These are phyloP conservation scores for Cytospora leucostoma DNA, from an alignment of 2,329 filamentous ascomycete species.

Conservation along the genomic window DNA sequence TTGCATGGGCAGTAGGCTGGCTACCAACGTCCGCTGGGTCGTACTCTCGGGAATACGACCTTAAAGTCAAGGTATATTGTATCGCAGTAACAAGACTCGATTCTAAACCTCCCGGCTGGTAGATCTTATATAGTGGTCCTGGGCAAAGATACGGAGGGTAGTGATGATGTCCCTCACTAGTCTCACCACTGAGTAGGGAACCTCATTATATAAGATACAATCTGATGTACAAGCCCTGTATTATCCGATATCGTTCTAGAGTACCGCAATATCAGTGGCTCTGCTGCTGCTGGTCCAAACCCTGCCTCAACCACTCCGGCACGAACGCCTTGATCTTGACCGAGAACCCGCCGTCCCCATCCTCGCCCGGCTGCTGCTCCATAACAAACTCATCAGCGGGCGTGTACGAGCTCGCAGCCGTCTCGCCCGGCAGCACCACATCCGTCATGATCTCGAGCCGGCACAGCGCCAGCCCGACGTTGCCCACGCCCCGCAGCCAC, in stretches of 20 bases:
- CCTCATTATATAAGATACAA: neutral
- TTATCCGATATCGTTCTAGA: neutral
- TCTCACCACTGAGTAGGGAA: neutral
- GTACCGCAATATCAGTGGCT: conserved; percentile 21
- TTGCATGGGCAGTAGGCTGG: neutral
- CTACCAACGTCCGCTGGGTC: neutral
- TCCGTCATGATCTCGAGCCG: conserved; percentile 90
- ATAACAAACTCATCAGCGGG: conserved; percentile 64
- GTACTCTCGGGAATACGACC: neutral
- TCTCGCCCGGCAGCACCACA: conserved; percentile 67
- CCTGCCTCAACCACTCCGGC: conserved; percentile 68
- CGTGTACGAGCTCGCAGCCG: conserved; percentile 63
- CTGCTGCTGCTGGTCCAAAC: conserved; percentile 37
- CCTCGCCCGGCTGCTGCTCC: conserved; percentile 42
- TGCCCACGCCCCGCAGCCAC: conserved; percentile 77
- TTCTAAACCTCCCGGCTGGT: neutral
- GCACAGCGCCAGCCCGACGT: conserved; percentile 84
- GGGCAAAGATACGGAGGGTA: neutral
- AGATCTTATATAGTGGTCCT: neutral
- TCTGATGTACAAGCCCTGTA: neutral
- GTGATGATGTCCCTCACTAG: neutral
- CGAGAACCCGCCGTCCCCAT: conserved; percentile 47
- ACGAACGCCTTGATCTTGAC: conserved; percentile 77
- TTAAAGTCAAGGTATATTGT: neutral
- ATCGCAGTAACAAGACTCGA: neutral